phyloP scores from a whole-genome alignment of 768 basidiomycete genomes.

The Auricularia sp. region DNA sequence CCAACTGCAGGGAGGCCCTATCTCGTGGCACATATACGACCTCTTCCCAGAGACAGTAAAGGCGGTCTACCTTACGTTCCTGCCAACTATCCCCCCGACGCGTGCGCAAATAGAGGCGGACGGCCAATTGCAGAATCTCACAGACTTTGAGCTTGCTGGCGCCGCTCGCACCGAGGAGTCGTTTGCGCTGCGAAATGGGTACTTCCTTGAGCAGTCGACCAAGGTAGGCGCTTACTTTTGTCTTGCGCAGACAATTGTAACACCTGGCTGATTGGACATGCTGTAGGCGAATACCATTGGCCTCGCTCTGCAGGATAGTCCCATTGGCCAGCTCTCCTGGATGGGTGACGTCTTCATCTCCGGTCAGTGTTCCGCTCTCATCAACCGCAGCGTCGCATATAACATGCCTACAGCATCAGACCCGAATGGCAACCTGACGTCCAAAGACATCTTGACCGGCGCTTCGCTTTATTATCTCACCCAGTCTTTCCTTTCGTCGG shows the following conservation, averaged over 20 bases:
- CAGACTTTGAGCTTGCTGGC: conserved; percentile 1
- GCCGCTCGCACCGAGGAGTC: neutral
- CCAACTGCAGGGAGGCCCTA: neutral
- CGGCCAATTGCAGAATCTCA: neutral
- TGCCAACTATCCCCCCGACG: conserved; percentile 4
- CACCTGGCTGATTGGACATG: conserved; percentile 1
- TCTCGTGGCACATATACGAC: conserved; percentile 9
- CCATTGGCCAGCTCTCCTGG: conserved; percentile 19
- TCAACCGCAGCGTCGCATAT: neutral
- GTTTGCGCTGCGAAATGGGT: conserved; percentile 6
- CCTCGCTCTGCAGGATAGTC: conserved; percentile 18
- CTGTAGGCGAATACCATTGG: conserved; percentile 18
- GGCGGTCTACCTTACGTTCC: conserved; percentile 11
- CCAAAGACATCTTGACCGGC: conserved; percentile 13
- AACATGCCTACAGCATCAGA: conserved; percentile 4
- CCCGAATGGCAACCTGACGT: conserved; percentile 9
- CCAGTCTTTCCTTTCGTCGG: conserved; percentile 14
- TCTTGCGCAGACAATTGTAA: neutral
- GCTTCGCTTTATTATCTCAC: conserved; percentile 20
- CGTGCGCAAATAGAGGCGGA: neutral
- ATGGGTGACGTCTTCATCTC: conserved; percentile 15
- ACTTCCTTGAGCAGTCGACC: conserved; percentile 2
- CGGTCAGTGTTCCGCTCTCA: conserved; percentile 6
- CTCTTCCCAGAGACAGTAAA: conserved; percentile 1
- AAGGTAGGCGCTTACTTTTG: conserved; percentile 5